Conservation (phyloP, 2,329 filamentous ascomycete species). For the Aspergillus versicolor region DNA sequence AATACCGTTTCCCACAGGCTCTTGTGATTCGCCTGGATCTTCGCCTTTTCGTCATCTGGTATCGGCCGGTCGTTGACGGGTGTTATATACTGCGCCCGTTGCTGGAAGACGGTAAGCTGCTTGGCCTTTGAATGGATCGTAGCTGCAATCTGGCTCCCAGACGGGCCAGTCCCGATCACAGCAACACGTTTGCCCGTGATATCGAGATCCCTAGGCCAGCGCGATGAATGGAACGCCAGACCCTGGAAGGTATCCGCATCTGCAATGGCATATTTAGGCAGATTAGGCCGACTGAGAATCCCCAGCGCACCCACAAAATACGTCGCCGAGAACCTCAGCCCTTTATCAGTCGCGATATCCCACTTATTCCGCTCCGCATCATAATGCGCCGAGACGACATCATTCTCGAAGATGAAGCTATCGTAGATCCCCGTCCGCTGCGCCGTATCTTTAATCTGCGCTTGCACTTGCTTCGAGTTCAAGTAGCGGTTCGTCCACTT, state of each 20-base stretch:
- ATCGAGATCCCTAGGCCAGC: neutral
- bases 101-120: neutral
- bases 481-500: slow-evolving; percentile 41
- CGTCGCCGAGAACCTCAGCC: neutral
- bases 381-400: neutral
- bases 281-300: neutral
- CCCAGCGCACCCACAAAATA: neutral
- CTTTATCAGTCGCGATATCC: neutral
- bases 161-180: neutral
- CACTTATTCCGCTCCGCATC: neutral
- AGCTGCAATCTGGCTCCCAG: neutral
- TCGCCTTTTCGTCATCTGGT: neutral
- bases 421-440: neutral
- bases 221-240: neutral
- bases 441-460: neutral
- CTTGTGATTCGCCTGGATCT: neutral
- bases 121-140: neutral
- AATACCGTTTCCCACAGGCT: neutral
- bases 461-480: neutral
- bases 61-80: neutral
- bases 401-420: neutral
- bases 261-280: neutral
- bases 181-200: neutral
- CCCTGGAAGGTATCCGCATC: neutral
- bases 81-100: neutral